These are phyloP conservation scores for Pseudomonodictys pantanalensis DNA, from an alignment of 495 filamentous ascomycete species.

Conservation along the genomic window DNA sequence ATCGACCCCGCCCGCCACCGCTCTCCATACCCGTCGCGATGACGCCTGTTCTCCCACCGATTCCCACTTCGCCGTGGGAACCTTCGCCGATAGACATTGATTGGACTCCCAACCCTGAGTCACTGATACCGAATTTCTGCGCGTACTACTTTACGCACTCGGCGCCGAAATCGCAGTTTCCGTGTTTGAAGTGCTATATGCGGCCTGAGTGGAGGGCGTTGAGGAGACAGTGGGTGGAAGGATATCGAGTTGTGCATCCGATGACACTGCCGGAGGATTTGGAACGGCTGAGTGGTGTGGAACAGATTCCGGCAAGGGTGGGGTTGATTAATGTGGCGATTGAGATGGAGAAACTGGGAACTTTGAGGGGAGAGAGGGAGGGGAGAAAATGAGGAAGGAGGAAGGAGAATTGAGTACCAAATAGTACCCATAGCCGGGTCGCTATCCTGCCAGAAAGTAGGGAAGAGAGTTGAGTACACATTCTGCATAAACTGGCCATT, in stretches of 20 bases:
- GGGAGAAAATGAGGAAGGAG: background rate
- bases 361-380: background rate
- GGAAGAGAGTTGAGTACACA: too few relatives aligned
- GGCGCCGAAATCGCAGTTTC: background rate
- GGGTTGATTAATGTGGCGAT: conserved; percentile 14
- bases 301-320: conserved; percentile 2
- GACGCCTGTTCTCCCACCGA: too few relatives aligned
- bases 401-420: background rate
- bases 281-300: conserved; percentile 2
- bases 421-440: too few relatives aligned
- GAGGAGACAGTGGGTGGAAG: background rate
- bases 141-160: background rate
- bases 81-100: background rate
- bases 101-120: background rate
- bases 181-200: conserved; percentile 19
- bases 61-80: too few relatives aligned
- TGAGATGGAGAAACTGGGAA: conserved; percentile 7
- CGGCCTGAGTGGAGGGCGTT: background rate
- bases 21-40: too few relatives aligned
- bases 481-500: too few relatives aligned
- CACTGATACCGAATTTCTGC: too few relatives aligned
- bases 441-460: too few relatives aligned
- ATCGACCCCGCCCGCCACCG: too few relatives aligned
- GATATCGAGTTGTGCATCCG: conserved; percentile 11
- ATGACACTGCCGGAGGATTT: background rate